Conservation (phyloP, 495 filamentous ascomycete species). For the Aspergillus bridgeri region DNA sequence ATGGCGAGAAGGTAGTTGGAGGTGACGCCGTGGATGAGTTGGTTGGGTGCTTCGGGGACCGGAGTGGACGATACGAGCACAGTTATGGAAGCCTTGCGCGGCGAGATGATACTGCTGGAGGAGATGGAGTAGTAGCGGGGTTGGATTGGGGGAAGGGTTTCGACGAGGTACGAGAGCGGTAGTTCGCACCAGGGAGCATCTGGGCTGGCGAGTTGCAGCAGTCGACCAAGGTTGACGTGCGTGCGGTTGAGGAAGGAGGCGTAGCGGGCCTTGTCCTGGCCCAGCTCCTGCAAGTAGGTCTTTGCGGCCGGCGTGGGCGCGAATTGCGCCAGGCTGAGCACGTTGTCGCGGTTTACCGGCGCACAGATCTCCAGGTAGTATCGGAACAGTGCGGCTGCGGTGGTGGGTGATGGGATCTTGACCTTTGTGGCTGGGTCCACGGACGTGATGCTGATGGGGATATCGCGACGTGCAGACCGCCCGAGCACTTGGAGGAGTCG, state of each 20-base stretch:
- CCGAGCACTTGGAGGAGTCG: slow-evolving; percentile 37
- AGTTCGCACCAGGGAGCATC: slow-evolving; percentile 33
- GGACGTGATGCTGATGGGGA: slow-evolving; percentile 30
- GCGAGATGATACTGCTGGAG: slow-evolving; percentile 43
- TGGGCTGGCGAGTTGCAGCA: slow-evolving; percentile 29
- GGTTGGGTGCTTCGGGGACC: slow-evolving; percentile 20
- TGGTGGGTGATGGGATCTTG: slow-evolving; percentile 44
- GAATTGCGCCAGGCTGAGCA: slow-evolving; percentile 42
- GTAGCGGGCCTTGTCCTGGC: slow-evolving; percentile 34
- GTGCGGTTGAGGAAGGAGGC: slow-evolving; percentile 27
- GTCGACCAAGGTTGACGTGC: slow-evolving; percentile 40
- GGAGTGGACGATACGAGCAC: slow-evolving; percentile 35
- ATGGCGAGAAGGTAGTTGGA: slow-evolving; percentile 47
- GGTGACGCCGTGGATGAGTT: slow-evolving; percentile 41
- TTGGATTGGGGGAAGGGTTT: slow-evolving; percentile 39
- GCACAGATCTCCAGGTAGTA: slow-evolving; percentile 51
- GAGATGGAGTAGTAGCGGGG: slow-evolving; percentile 56
- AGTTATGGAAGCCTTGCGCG: slow-evolving; percentile 42
- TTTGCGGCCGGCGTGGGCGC: slow-evolving; percentile 39
- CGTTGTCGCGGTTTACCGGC: slow-evolving; percentile 41
- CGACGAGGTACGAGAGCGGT: slow-evolving; percentile 44
- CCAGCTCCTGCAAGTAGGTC: slow-evolving; percentile 28
- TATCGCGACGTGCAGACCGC: slow-evolving; percentile 21
- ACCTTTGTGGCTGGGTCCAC: slow-evolving; percentile 33
- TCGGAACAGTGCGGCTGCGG: slow-evolving; percentile 35